Conservation (phyloP, 2,329 filamentous ascomycete genomes). For the Aschersonia sp. region DNA sequence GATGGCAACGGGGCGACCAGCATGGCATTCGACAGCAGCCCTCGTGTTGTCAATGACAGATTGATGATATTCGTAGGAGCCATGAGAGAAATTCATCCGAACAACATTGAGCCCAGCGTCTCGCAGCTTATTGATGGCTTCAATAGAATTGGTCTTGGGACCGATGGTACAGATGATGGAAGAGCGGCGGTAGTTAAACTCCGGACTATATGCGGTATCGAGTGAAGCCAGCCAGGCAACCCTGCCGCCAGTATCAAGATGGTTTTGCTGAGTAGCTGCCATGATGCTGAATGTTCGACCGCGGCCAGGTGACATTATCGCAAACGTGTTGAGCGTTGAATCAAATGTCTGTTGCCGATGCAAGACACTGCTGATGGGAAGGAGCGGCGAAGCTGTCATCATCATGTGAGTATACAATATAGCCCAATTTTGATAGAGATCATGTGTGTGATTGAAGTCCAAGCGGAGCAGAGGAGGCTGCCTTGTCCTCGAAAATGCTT, state of each 20-base stretch:
- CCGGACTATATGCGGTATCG: slow-evolving; percentile 76
- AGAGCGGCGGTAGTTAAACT: slow-evolving; percentile 84
- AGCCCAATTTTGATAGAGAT: too few relatives aligned
- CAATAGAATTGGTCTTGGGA: slow-evolving; percentile 95
- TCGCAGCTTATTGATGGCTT: slow-evolving; percentile 92
- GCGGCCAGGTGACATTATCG: slow-evolving; percentile 19
- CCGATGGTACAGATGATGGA: slow-evolving; percentile 99
- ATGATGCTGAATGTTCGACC: slow-evolving; percentile 27
- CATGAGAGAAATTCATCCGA: slow-evolving; percentile 96
- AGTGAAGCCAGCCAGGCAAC: slow-evolving; percentile 55
- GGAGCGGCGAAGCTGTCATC: too few relatives aligned
- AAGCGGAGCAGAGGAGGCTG: too few relatives aligned
- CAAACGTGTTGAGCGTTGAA: background rate
- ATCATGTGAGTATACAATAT: too few relatives aligned
- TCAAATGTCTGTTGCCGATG: slow-evolving; percentile 1
- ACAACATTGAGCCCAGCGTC: slow-evolving; percentile 90
- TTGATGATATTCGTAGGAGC: slow-evolving; percentile 84
- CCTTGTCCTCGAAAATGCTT: too few relatives aligned
- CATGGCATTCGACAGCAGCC: slow-evolving; percentile 62
- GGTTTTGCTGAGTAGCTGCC: slow-evolving; percentile 62
- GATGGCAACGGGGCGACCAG: slow-evolving; percentile 84
- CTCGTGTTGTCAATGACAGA: slow-evolving; percentile 94
- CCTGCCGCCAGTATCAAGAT: slow-evolving; percentile 63
- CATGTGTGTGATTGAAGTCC: too few relatives aligned
- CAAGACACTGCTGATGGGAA: background rate